Base-by-base conservation (phyloP, 352 stramenopile species). In the Aphanomyces euteiches region DNA sequence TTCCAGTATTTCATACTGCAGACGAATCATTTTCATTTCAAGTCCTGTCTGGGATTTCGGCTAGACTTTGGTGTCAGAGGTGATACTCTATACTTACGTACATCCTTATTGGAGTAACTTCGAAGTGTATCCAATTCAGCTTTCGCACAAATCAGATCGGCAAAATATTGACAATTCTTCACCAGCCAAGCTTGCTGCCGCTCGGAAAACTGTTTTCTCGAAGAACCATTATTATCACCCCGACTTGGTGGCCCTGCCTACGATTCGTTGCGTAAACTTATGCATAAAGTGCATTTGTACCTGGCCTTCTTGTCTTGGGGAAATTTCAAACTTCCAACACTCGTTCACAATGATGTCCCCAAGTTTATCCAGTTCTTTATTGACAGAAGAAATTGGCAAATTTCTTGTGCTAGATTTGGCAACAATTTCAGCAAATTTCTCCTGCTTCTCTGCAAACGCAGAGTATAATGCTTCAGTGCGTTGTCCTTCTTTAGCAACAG, bases 261-360 rank as follows among this genome's bases (percentile, higher is more conserved):
- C 74, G 69, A 45, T 69, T 86, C 4, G 72, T 43, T 38, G 84
- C 87, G 66, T 67, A 89, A 48, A 77, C 85, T 4, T 79, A 80
- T n/a, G 8, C n/a, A 61, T 37, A 7, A 4, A 15, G 39, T 19
- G 40, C 5, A 47, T 15, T 13, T 39, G 47, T 47, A 70, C 64
- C 21, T 70, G 53, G 64, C 64, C 64, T 70, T 70, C 64, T 40
- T 70, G 64, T 5, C 83, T 76, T 13, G 84, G 82, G 1, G 86
- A 94, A 10, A 77, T 94, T 73, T 94, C 86, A 66, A 94, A 94
- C 66, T 94, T 92, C 85, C 86, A 94, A 78, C 86, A 94, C 67
- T 94, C 86, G 1, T 73, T 79, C 54, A 94, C 83, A 21, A 94
- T 80, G n/a, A 76, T 88, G 72, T 94, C 86, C 45, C 84, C 89